Percentiles rank a stretch among this genome's conserved stretches.
These are phyloP conservation scores for Sabuloglossum arenarium DNA, from an alignment of 495 filamentous ascomycete species.

Conservation along the genomic window DNA sequence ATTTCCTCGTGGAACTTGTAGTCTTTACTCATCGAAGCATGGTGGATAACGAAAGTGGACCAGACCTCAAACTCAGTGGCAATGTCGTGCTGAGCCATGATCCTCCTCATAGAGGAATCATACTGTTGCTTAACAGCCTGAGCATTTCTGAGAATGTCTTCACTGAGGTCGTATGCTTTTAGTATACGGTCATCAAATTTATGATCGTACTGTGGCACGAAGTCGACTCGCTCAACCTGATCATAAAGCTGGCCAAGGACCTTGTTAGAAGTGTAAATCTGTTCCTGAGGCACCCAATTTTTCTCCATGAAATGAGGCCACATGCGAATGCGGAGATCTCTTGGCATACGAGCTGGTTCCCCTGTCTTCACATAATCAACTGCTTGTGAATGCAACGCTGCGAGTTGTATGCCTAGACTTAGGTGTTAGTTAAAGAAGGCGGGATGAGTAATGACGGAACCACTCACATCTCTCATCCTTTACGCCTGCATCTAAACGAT, in stretches of 20 bases:
- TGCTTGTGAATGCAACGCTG: conserved; percentile 66
- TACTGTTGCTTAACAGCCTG: conserved; percentile 53
- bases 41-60: conserved; percentile 61
- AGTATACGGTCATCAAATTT: conserved; percentile 67
- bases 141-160: conserved; percentile 33
- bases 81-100: conserved; percentile 77
- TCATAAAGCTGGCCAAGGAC: conserved; percentile 78
- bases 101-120: conserved; percentile 50
- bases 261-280: conserved; percentile 42
- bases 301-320: conserved; percentile 95
- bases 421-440: not conserved
- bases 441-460: not conserved
- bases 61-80: conserved; percentile 80
- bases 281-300: conserved; percentile 23
- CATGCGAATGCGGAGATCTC: conserved; percentile 29
- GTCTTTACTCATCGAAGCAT: conserved; percentile 40
- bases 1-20: conserved; percentile 80
- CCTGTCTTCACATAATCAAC: conserved; percentile 94
- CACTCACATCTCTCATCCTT: conserved; percentile 41
- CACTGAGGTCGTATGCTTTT: conserved; percentile 30
- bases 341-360: conserved; percentile 42
- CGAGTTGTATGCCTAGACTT: conserved; percentile 37
- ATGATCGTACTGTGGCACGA: conserved; percentile 42
- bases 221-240: conserved; percentile 41
- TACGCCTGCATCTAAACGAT: conserved; percentile 37